Conservation (phyloP, 2,329 filamentous ascomycete genomes). For the Xylaria sp. region DNA sequence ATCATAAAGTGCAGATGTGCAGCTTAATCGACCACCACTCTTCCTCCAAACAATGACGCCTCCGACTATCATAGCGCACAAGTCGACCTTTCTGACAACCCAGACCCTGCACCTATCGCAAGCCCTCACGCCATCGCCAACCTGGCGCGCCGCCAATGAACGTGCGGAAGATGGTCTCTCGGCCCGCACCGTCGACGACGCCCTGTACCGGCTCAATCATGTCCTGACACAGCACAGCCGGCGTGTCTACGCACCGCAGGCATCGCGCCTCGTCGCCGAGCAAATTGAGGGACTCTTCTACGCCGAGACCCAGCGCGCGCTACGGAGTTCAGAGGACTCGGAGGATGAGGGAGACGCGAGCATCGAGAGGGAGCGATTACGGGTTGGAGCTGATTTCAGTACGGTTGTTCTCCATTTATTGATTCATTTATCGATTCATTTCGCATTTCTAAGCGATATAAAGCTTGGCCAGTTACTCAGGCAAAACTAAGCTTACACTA, state of each 20-base stretch:
- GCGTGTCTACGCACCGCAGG: conserved; percentile 73
- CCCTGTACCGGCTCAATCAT: conserved; percentile 68
- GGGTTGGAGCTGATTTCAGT: conserved; percentile 43
- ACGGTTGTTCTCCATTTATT: conserved; percentile 1
- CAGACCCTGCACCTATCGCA: conserved; percentile 72
- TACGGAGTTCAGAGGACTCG: conserved; percentile 46
- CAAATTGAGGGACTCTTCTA: conserved; percentile 76
- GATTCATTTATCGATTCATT: neutral
- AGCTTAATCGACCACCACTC: too few relatives aligned
- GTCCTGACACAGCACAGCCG: conserved; percentile 71
- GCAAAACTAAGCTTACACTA: neutral
- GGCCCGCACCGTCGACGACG: conserved; percentile 65
- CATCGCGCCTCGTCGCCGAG: conserved; percentile 76
- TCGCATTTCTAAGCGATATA: too few relatives aligned
- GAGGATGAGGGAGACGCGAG: conserved; percentile 50
- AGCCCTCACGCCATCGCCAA: conserved; percentile 63
- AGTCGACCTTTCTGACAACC: conserved; percentile 69
- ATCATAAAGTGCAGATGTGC: too few relatives aligned
- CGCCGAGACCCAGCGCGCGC: conserved; percentile 54
- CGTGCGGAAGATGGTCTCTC: conserved; percentile 53
- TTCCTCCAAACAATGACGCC: conserved; percentile 46
- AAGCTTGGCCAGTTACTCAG: neutral
- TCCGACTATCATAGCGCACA: conserved; percentile 69
- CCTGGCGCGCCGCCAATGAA: conserved; percentile 62
- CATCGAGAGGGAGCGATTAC: conserved; percentile 49